Percentiles rank a stretch among this genome's conserved stretches.
Evolutionary conservation across 495 filamentous ascomycete species (phyloP).

Genomic region (Paragyromitra xinjiangensis): DNA sequence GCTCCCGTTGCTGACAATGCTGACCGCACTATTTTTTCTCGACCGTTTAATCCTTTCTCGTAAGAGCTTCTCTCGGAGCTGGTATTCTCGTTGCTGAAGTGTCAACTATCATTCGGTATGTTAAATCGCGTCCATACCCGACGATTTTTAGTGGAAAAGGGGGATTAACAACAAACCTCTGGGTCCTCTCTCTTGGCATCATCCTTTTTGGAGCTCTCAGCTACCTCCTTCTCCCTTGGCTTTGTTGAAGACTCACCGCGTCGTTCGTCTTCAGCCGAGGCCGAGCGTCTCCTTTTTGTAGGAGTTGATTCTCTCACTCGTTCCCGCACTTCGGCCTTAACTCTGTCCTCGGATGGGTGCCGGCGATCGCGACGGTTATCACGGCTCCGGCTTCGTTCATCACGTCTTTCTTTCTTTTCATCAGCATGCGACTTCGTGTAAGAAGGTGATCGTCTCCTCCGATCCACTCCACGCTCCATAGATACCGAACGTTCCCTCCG

Average conservation of each 20-base stretch:
- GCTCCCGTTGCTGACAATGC: slow-evolving; percentile 45
- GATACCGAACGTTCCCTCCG: slow-evolving; percentile 49
- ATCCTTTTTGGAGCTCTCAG: slow-evolving; percentile 48
- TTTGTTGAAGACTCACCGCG: slow-evolving; percentile 44
- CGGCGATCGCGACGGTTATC: slow-evolving; percentile 43
- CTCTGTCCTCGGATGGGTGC: slow-evolving; percentile 36
- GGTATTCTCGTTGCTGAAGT: slow-evolving; percentile 63
- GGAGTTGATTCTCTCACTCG: slow-evolving; percentile 37
- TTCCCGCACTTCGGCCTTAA: slow-evolving; percentile 19
- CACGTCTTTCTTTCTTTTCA: slow-evolving; percentile 52
- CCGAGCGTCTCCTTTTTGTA: slow-evolving; percentile 46
- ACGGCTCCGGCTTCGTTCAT: slow-evolving; percentile 48
- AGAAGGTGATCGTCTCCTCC: slow-evolving; percentile 51
- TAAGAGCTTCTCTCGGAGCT: slow-evolving; percentile 72
- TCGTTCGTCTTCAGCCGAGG: slow-evolving; percentile 37
- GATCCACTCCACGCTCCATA: slow-evolving; percentile 47
- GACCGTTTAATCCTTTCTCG: slow-evolving; percentile 70
- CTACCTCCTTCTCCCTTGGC: slow-evolving; percentile 41
- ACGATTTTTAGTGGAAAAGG: slow-evolving; percentile 26
- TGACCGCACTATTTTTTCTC: slow-evolving; percentile 52
- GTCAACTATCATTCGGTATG: slow-evolving; percentile 54
- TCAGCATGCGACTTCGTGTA: slow-evolving; percentile 55
- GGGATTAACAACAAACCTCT: slow-evolving; percentile 52
- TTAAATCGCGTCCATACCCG: slow-evolving; percentile 46
- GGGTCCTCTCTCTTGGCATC: slow-evolving; percentile 41